A percentile compares a stretch with the other conserved stretches of the same genome.
Conservation (phyloP, 371 early-diverging fungal genomes). For the Mucor plumbeus region DNA sequence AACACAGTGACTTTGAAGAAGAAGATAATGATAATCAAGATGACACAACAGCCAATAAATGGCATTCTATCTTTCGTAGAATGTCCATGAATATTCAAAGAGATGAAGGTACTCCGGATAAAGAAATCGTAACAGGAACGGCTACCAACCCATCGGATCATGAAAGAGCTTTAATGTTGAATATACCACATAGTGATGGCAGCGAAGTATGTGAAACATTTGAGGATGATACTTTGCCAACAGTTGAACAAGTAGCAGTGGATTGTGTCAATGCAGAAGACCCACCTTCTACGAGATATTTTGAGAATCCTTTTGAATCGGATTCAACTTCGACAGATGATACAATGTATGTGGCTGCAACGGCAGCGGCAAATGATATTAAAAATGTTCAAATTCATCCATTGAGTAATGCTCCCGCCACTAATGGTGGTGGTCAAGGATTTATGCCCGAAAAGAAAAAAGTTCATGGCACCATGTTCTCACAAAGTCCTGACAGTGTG, state of each 20-base stretch:
- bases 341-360: background rate
- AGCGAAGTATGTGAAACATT: constrained; percentile 10
- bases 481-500: background rate
- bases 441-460: background rate
- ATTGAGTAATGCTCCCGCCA: background rate
- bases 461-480: background rate
- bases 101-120: constrained; percentile 29
- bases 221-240: constrained; percentile 43
- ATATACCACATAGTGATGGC: constrained; percentile 22
- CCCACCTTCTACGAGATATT: constrained; percentile 37
- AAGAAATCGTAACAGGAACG: constrained; percentile 12
- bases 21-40: background rate
- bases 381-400: background rate
- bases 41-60: constrained; percentile 10
- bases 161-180: constrained; percentile 24
- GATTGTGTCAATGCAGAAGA: constrained; percentile 20
- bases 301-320: constrained; percentile 49
- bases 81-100: constrained; percentile 41
- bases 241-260: constrained; percentile 37
- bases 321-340: constrained; percentile 23
- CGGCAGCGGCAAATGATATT: background rate
- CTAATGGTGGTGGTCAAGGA: background rate
- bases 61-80: constrained; percentile 42
- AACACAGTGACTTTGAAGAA: background rate
- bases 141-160: constrained; percentile 22